phyloP scores from a whole-genome alignment of 1,139 yeast species.

The Blastobotrys serpentis region DNA sequence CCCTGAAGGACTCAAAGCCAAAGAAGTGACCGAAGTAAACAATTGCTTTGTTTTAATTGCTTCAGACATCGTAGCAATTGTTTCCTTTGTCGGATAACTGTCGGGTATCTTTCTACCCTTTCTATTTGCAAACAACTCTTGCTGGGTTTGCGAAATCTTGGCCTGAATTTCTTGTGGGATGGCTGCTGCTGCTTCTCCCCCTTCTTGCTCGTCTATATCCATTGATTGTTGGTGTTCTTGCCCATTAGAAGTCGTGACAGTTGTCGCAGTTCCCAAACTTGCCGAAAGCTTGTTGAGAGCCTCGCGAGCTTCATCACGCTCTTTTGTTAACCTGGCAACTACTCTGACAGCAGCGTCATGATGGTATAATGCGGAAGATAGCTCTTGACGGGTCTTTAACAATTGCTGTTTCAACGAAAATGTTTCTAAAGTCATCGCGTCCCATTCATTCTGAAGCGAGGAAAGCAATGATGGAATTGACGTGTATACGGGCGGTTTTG shows the following conservation, averaged over 20 bases:
- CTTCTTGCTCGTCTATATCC: constrained; percentile 19
- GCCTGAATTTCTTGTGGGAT: constrained; percentile 15
- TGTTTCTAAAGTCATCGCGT: constrained; percentile 77
- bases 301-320: constrained; percentile 66
- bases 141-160: constrained; percentile 21
- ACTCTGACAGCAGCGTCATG: constrained; percentile 91
- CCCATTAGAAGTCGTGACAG: constrained; percentile 14
- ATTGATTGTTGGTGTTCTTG: constrained; percentile 16
- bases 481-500: constrained; percentile 52
- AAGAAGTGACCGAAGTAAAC: constrained; percentile 25
- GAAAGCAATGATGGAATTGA: constrained; percentile 79
- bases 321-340: constrained; percentile 69
- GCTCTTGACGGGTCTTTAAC: constrained; percentile 62
- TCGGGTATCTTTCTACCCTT: constrained; percentile 22
- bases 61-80: background rate
- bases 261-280: constrained; percentile 26
- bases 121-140: constrained; percentile 26
- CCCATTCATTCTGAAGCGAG: constrained; percentile 86
- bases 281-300: constrained; percentile 52
- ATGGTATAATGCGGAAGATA: constrained; percentile 74
- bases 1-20: constrained; percentile 17
- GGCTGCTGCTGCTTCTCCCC: background rate
- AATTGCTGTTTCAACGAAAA: constrained; percentile 75
- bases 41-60: constrained; percentile 29
- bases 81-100: constrained; percentile 20